Evolutionary conservation across 164 flowering plant genomes (phyloP), one percentile per base, ranked within the genome.

Genomic region (Aristolochia fimbriata): DNA sequence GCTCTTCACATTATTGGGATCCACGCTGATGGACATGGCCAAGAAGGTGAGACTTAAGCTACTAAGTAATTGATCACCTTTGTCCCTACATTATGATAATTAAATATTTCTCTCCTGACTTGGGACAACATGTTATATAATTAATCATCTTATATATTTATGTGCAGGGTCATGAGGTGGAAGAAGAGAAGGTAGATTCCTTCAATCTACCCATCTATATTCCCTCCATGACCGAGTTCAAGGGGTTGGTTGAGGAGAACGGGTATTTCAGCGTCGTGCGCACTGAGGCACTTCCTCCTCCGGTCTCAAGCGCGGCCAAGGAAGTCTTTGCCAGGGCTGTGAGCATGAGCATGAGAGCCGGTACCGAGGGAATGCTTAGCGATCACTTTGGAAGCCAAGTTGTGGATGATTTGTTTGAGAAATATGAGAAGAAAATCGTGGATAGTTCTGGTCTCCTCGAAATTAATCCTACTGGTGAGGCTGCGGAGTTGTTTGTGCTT

Each of bases 191-290:
- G 50, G 25, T 71, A 21, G 70, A 71, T 53, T 59, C 67, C 41
- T 71, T 71, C 58, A 66, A 71, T 51, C 8, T 71, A 50, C 74
- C 74, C 8, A 6, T 64, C 22, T 71, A 63, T 50, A 15, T 22
- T 15, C 51, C 71, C 46, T 47, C 60, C 27, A 16, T 24, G 3
- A 37, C 43, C 9, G 43, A 37, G 43, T 37, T 37, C 43, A 37
- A 37, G 43, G 12, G 1, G 43, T 37, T 37, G 43, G 43, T 37
- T 1, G 43, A 10, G 43, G 8, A 1, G 9, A 37, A 37, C 43
- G 43, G 43, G 10, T 37, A 7, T 37, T 37, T 37, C 43, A 37
- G 43, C 43, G 12, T 37, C 0, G 43, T 37, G 43, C 43, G 12
- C 1, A 37, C 8, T 5, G 43, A 37, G 43, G 1, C 9, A 37